Evolutionary conservation across 495 filamentous ascomycete species (phyloP), one percentile per base, ranked within the genome.

Genomic region (Penicillium pancosmium): DNA sequence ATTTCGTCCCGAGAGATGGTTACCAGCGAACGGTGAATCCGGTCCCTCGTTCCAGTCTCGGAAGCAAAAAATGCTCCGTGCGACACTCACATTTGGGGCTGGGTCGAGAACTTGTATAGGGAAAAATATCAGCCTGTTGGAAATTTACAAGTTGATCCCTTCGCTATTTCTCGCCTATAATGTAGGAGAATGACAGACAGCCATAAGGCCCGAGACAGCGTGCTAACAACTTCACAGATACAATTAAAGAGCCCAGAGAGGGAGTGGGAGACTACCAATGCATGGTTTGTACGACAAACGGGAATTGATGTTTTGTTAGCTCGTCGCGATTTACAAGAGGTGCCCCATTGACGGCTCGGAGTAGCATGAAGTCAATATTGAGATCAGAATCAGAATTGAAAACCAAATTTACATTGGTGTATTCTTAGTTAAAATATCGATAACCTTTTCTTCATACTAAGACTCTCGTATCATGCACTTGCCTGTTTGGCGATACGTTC

Each of bases 141-240:
- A 93, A 79, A 87, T 92, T 27, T 89, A 91, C 58, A 93, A 93
- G 77, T 66, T 92, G 55, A 84, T 92, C 27, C 90, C 90, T 50
- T 86, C 79, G 48, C 77, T 92, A 60, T 66, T 92, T 56, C 71
- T 84, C 64, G 75, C 79, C 54, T 92, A 88, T 68, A 82, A 91
- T 67, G 76, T 80, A 41, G 12, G 52, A 61, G 57, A 38, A 25
- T 25, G 11, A 9, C 21, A 31, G 27, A 7, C 27, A 7, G 5
- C 25, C 43, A 16, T 9, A 15, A 19, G 5, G 13, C 46, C 36
- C 21, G 43, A 13, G 7, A 21, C 2, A 38, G 51, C 19, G 13
- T 56, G 11, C 13, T 36, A 49, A 47, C 18, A 5, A 11, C 35
- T 16, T 19, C 27, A 49, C 49, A 75, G 72, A 63, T 75, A 13